Base-by-base conservation (phyloP, 495 filamentous ascomycete species). In the Parachaetomium inaequale region DNA sequence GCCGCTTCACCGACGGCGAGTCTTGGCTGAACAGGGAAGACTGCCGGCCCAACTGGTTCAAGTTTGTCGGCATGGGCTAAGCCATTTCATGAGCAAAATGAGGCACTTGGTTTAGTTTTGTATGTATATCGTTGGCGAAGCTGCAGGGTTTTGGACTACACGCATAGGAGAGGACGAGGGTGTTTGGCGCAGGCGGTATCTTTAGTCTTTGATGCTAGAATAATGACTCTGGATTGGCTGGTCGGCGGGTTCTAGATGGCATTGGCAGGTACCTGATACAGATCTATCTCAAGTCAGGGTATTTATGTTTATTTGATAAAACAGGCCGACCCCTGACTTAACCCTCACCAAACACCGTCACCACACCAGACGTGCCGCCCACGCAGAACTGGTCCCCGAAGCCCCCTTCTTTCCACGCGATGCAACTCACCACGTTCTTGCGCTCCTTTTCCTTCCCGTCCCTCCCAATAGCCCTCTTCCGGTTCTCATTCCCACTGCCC, bases 21-120 rank as follows among this genome's bases (percentile, higher is more conserved):
- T 74, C 82, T 31, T 96, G 82, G 75, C 78, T 99, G 26, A 81
- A 90, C 65, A 88, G 88, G 72, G 95, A 99, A 70, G 95, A 99
- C 75, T 99, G 95, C 77, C 82, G 95, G 56, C 91, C 93, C 31
- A 92, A 90, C 72, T 99, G 95, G 87, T 99, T 99, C 80, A 92
- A 96, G 76, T 91, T 87, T 73, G 91, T 88, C 28, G 91, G 93
- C 53, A 92, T 88, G 79, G 85, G 86, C 72, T 97, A 68, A 74
- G 49, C 21, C 15, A 14, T 12, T 3, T 31, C 10, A 11, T 7
- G 42, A 19, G 29, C 7, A 54, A 17, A 31, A 7, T 40, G 7
- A 52, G 49, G 4, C 47, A 15, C n/a, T n/a, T n/a, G n/a, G n/a
- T n/a, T 32, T n/a, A 11, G 10, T 10, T 50, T 50, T 51, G 7